phyloP scores from a whole-genome alignment of 1,284 basidiomycete species.

The Ganoderma boninense region DNA sequence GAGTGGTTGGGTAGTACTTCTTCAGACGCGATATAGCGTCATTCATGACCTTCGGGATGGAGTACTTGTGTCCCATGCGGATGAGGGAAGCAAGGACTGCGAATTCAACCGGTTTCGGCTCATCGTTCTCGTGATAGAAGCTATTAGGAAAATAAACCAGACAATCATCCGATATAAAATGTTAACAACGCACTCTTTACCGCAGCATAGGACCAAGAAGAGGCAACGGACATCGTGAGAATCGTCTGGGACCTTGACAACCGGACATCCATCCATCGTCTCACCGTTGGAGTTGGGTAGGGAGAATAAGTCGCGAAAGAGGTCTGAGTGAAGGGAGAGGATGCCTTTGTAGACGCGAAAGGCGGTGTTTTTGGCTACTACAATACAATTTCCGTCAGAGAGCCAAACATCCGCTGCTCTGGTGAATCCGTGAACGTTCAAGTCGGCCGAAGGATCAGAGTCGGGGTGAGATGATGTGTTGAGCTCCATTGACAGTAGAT shows the following conservation, averaged over 20 bases:
- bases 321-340: not conserved
- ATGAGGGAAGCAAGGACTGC: not conserved
- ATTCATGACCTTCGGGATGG: not conserved
- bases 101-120: not conserved
- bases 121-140: conserved; percentile 1
- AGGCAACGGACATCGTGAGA: not conserved
- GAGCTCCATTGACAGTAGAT: not conserved
- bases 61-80: not conserved
- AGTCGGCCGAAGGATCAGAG: too few species aligned
- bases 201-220: not conserved
- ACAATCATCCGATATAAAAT: not conserved
- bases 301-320: not conserved
- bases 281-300: not conserved
- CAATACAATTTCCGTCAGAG: not conserved
- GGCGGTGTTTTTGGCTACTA: not conserved
- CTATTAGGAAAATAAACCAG: not conserved
- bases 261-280: not conserved
- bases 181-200: not conserved
- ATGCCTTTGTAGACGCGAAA: not conserved
- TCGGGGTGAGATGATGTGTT: too few species aligned
- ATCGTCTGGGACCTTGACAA: not conserved
- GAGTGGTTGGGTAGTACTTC: not conserved
- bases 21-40: not conserved
- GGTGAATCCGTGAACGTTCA: not conserved
- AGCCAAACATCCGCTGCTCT: not conserved